Evolutionary conservation across 2,329 filamentous ascomycete genomes (phyloP), one percentile per base, ranked within the genome.

Genomic region (Zasmidium citrigriseum): DNA sequence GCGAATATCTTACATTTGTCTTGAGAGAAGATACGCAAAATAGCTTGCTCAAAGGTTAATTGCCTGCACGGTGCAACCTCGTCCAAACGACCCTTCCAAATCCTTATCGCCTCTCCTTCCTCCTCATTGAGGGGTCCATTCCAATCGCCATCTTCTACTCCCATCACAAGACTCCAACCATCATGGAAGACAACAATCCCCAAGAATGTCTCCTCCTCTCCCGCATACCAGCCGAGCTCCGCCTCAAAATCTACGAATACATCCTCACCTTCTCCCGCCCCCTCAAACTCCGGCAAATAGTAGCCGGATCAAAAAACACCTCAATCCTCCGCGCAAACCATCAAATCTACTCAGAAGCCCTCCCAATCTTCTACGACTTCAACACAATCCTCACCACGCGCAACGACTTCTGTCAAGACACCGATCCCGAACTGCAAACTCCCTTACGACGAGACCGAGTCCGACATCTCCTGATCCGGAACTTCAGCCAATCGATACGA

Each of bases 271-370:
- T 64, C 52, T 23, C 53, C 10, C 50, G 52, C 38, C 62, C 62
- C 21, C 44, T 64, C 38, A 68, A 68, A 50, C 62, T 64, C 45
- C 57, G 57, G 34, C 60, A 62, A 41, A 54, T 66, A 44, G 60
- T 60, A 4, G 66, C 68, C 23, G 65, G 63, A n/a, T 64, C 62
- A 44, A 61, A 57, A n/a, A 62, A 64, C 49, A 63, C 62, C 11
- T 41, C 52, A 23, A 59, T 64, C 64, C 60, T 77, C 74, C 70
- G 64, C 68, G 63, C 77, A 68, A 77, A 72, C 64, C 75, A 71
- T 11, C 78, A 79, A 60, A 67, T 82, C 41, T 73, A 78, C 59
- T 61, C 67, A 47, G 81, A 83, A 65, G 73, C 78, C 3, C 72
- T 72, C 23, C 70, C 68, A 18, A 70, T 81, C 34, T 81, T 82